These are phyloP conservation scores for Flagelloscypha sp. DNA, from an alignment of 768 basidiomycete species.

Conservation along the genomic window DNA sequence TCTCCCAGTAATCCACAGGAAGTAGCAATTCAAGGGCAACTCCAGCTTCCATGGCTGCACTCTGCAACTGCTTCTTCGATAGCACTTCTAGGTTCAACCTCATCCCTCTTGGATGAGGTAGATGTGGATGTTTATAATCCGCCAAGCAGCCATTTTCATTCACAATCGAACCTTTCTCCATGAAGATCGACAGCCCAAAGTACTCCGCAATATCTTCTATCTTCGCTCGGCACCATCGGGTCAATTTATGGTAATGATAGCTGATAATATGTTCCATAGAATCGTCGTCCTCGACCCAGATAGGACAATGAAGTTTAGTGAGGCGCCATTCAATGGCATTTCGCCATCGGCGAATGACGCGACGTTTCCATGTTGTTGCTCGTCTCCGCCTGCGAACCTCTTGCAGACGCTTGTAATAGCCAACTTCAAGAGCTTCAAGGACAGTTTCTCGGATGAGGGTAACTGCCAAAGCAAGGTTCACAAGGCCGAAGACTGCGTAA, in stretches of 20 bases:
- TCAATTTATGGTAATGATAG: too few relatives aligned
- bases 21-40: slow-evolving; percentile 47
- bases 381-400: slow-evolving; percentile 38
- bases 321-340: slow-evolving; percentile 59
- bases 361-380: slow-evolving; percentile 30
- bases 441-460: slow-evolving; percentile 61
- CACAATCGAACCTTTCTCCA: too few relatives aligned
- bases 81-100: slow-evolving; percentile 60
- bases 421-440: slow-evolving; percentile 63
- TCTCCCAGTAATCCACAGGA: slow-evolving; percentile 25
- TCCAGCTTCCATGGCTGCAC: slow-evolving; percentile 61
- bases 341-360: slow-evolving; percentile 47
- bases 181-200: too few relatives aligned
- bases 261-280: too few relatives aligned
- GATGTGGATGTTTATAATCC: too few relatives aligned
- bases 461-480: slow-evolving; percentile 59
- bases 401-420: slow-evolving; percentile 47
- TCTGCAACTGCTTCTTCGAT: slow-evolving; percentile 43
- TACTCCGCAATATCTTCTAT: too few relatives aligned
- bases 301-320: slow-evolving; percentile 33
- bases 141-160: too few relatives aligned
- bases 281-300: slow-evolving; percentile 43
- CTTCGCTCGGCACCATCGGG: too few relatives aligned
- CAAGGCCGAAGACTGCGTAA: slow-evolving; percentile 51
- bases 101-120: slow-evolving; percentile 35